Evolutionary conservation across 1,139 yeast species (phyloP).

Genomic region (Yamadazyma atmosphaerica): DNA sequence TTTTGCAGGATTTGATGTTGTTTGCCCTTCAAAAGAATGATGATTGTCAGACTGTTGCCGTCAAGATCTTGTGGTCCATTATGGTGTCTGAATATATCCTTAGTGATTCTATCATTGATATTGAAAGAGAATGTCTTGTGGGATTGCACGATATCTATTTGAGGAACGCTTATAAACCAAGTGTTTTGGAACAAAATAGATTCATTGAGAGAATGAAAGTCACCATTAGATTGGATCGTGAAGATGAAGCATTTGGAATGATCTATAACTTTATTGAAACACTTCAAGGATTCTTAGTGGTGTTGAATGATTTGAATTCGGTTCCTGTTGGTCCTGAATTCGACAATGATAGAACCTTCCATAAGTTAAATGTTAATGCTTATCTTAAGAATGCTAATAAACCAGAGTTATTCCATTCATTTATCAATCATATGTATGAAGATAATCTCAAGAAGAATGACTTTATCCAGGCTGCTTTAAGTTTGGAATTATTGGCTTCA

Average conservation of each 20-base stretch:
- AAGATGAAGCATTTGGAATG: slow-evolving; percentile 63
- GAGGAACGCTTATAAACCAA: slow-evolving; percentile 57
- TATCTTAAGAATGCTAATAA: slow-evolving; percentile 76
- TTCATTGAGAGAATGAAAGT: slow-evolving; percentile 54
- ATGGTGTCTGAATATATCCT: slow-evolving; percentile 65
- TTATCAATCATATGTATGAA: slow-evolving; percentile 73
- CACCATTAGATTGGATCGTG: slow-evolving; percentile 57
- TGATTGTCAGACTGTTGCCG: slow-evolving; percentile 64
- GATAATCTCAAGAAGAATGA: slow-evolving; percentile 61
- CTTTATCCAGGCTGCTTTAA: slow-evolving; percentile 79
- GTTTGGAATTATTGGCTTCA: slow-evolving; percentile 74
- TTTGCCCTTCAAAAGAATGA: slow-evolving; percentile 70
- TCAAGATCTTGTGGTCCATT: slow-evolving; percentile 69
- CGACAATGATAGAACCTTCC: slow-evolving; percentile 85
- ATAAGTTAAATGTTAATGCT: slow-evolving; percentile 73
- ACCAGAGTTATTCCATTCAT: slow-evolving; percentile 78
- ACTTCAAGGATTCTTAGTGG: slow-evolving; percentile 62
- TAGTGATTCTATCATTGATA: slow-evolving; percentile 57
- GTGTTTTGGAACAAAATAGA: slow-evolving; percentile 50
- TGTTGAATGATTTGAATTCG: slow-evolving; percentile 64
- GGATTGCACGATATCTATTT: slow-evolving; percentile 69
- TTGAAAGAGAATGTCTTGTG: slow-evolving; percentile 62
- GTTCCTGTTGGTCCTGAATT: slow-evolving; percentile 84
- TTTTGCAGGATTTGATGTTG: slow-evolving; percentile 65
- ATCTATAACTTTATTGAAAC: slow-evolving; percentile 56